Conservation (phyloP, 176 grass and related monocot species). For the Oryza officinalis region DNA sequence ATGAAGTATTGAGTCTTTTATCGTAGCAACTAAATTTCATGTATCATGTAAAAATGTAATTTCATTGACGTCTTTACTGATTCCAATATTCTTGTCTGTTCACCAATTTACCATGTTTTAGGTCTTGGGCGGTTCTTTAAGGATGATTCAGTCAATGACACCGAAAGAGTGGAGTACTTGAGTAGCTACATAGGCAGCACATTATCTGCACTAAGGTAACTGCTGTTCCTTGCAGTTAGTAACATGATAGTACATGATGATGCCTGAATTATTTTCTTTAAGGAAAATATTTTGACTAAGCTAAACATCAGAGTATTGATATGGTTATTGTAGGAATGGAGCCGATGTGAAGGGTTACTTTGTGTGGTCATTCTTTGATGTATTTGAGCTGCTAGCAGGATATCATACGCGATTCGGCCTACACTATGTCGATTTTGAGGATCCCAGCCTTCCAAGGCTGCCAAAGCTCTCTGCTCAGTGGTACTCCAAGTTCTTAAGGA, state of each 20-base stretch:
- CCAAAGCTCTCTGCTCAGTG: slow-evolving; percentile 46
- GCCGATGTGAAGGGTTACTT: slow-evolving; percentile 68
- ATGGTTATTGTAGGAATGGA: slow-evolving; percentile 42
- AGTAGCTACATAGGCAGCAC: slow-evolving; percentile 54
- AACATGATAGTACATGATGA: not conserved
- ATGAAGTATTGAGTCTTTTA: not conserved
- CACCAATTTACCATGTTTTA: slow-evolving; percentile 27
- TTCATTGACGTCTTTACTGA: not conserved
- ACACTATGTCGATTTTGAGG: slow-evolving; percentile 43
- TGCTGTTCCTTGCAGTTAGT: not conserved
- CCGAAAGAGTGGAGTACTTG: slow-evolving; percentile 60
- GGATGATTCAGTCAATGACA: slow-evolving; percentile 31
- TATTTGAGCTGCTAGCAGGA: slow-evolving; percentile 57
- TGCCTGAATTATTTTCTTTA: not conserved
- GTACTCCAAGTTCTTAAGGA: slow-evolving; percentile 37
- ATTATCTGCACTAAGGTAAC: slow-evolving; percentile 58
- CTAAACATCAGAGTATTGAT: too few relatives aligned
- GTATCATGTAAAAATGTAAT: not conserved
- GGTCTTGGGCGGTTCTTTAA: slow-evolving; percentile 32
- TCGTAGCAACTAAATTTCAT: not conserved
- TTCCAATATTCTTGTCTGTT: not conserved
- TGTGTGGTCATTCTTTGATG: slow-evolving; percentile 73
- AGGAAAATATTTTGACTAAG: not conserved
- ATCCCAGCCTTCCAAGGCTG: slow-evolving; percentile 35
- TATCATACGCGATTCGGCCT: slow-evolving; percentile 41